These are phyloP conservation scores for Starmerella apis DNA, from an alignment of 805 yeast genomes.

Conservation along the genomic window DNA sequence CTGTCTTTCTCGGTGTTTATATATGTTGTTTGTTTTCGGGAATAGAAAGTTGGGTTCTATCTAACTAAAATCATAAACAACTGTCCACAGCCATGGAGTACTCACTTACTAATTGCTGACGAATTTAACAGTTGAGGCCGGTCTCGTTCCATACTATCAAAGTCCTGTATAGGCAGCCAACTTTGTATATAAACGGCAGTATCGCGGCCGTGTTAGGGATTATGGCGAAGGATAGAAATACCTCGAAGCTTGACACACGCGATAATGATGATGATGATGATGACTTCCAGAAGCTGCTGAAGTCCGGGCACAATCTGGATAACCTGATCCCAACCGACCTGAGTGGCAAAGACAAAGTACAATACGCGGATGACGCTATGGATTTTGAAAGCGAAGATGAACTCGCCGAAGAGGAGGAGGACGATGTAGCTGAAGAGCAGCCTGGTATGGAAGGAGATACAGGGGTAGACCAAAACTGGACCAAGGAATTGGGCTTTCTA, in stretches of 20 bases:
- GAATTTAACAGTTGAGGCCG: too few relatives aligned
- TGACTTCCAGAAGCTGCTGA: slow-evolving; percentile 30
- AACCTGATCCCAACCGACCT: slow-evolving; percentile 29
- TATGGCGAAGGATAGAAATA: neutral
- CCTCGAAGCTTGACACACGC: neutral
- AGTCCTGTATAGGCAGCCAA: too few relatives aligned
- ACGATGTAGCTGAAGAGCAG: slow-evolving; percentile 23
- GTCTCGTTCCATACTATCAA: too few relatives aligned
- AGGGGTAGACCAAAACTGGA: slow-evolving; percentile 32
- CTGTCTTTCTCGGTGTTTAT: too few relatives aligned
- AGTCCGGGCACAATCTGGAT: slow-evolving; percentile 26
- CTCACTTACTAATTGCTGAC: too few relatives aligned
- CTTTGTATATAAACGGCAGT: neutral
- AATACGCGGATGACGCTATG: slow-evolving; percentile 83
- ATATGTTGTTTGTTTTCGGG: too few relatives aligned
- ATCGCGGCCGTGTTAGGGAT: neutral
- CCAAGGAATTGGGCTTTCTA: slow-evolving; percentile 29
- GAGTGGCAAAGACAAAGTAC: slow-evolving; percentile 42
- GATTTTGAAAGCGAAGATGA: slow-evolving; percentile 94
- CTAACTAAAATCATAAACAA: too few relatives aligned
- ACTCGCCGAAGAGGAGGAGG: slow-evolving; percentile 75
- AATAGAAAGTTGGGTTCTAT: too few relatives aligned
- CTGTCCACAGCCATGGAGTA: too few relatives aligned
- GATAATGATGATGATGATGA: slow-evolving; percentile 26
- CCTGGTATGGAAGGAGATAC: slow-evolving; percentile 13